A percentile compares a stretch with the other conserved stretches of the same genome.
Evolutionary conservation across 1,139 yeast species (phyloP).

Genomic region (Hansenula lynferdii): DNA sequence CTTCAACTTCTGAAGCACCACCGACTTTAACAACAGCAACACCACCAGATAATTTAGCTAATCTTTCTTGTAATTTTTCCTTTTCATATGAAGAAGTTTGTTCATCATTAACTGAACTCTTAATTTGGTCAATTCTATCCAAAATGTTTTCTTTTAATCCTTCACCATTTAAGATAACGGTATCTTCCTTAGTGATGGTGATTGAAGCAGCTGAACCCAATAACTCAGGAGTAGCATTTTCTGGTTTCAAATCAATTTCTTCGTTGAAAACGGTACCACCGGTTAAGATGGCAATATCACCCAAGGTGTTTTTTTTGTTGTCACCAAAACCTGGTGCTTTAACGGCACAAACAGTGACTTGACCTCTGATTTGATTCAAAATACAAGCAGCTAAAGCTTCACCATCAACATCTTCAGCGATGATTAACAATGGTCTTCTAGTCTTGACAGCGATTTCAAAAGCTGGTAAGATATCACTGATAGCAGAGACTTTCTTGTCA

Average conservation of each 20-base stretch:
- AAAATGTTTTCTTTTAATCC: conserved; percentile 86
- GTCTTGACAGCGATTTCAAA: conserved; percentile 91
- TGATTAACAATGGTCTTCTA: conserved; percentile 91
- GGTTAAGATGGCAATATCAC: conserved; percentile 94
- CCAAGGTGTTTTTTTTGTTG: conserved; percentile 96
- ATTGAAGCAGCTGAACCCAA: conserved; percentile 93
- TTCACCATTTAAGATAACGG: conserved; percentile 93
- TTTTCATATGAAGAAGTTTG: conserved; percentile 91
- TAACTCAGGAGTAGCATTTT: conserved; percentile 87
- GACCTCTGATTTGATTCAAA: conserved; percentile 97
- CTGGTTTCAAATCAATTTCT: conserved; percentile 97
- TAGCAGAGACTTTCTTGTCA: conserved; percentile 92
- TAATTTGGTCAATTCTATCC: conserved; percentile 95
- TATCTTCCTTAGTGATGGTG: conserved; percentile 95
- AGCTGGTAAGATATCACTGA: conserved; percentile 92
- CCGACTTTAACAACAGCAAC: conserved; percentile 99
- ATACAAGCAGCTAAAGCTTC: conserved; percentile 99
- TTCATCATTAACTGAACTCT: conserved; percentile 70
- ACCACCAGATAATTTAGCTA: conserved; percentile 98
- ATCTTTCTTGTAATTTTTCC: conserved; percentile 97
- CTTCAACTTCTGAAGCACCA: conserved; percentile 98
- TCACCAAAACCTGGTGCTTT: conserved; percentile 99
- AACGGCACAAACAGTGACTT: conserved; percentile 97
- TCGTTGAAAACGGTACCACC: conserved; percentile 99
- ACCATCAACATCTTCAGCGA: conserved; percentile 98